Base-by-base conservation (phyloP, 2,329 filamentous ascomycete species). In the Ophiocordyceps camponoti-rufipedis region DNA sequence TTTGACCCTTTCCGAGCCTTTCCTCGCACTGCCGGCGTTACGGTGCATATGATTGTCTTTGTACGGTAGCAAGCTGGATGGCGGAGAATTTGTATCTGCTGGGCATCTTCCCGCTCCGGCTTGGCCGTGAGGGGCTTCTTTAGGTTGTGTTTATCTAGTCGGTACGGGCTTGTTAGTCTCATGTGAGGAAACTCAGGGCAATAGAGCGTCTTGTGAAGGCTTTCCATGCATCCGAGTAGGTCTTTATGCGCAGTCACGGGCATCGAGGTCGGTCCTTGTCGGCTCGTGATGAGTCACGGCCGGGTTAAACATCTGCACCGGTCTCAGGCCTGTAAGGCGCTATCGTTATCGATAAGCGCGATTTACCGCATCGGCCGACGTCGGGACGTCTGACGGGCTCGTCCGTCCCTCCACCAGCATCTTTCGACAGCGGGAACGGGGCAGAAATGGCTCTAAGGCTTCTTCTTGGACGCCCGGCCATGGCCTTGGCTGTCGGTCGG, bases 401-500 rank as follows among this genome's bases (percentile, higher is more conserved):
- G 14, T 38, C 35, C 35, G 35, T 16, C 32, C 32, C 32, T 35
- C 14, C 35, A 38, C 9, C 35, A 38, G 6, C 13, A 38, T 38
- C 12, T 6, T 14, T 38, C 35, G 7, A 38, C 29, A 31, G 29
- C 29, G 29, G 29, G 29, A 31, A 31, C 29, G 29, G 29, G 29
- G 29, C 18, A 39, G n/a, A 45, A 44, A 69, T 69, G 66, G 62
- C 65, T 50, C 53, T 65, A 50, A 62, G 62, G 50, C 49, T 61
- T 33, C 55, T 63, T 29, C 51, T 66, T 41, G 59, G 62, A 53
- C 58, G 62, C 48, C 63, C 62, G 56, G 56, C 62, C 56, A 55
- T 57, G 14, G 45, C 54, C 42, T 50, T 57, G 46, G 53, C 57
- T 45, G 41, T 50, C 44, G 50, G 47, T 45, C 53, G 53, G 53